Evolutionary conservation across 352 stramenopile genomes (phyloP).

Genomic region (Thalassiosira exigua): DNA sequence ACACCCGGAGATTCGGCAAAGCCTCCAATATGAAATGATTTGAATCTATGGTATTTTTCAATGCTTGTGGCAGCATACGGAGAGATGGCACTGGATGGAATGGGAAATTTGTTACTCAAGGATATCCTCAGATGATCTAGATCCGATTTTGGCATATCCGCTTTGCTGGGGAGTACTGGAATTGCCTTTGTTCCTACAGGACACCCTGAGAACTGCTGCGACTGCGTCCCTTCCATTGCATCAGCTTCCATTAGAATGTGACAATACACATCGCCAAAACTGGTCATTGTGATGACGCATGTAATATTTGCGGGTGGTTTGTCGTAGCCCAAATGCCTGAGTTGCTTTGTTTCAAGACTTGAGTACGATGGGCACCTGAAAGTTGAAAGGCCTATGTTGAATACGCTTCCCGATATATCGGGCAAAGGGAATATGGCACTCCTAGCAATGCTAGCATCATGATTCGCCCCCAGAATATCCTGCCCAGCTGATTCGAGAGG

Average conservation of each 20-base stretch:
- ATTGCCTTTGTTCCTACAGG: constrained; percentile 47
- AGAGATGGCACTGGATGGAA: constrained; percentile 44
- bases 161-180: constrained; percentile 13
- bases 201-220: constrained; percentile 24
- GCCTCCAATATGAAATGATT: constrained; percentile 14
- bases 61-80: constrained; percentile 8
- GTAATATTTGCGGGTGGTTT: constrained; percentile 33
- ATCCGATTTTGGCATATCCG: neutral
- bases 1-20: no score
- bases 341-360: constrained; percentile 14
- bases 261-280: constrained; percentile 75
- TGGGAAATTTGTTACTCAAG: constrained; percentile 53
- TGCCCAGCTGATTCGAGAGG: constrained; percentile 60
- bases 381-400: constrained; percentile 64
- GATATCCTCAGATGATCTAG: constrained; percentile 16
- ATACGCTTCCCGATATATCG: constrained; percentile 58
- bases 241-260: constrained; percentile 67
- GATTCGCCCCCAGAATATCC: constrained; percentile 34
- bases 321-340: constrained; percentile 41
- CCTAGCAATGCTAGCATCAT: constrained; percentile 58
- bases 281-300: constrained; percentile 69
- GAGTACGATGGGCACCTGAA: constrained; percentile 42
- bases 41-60: constrained; percentile 11
- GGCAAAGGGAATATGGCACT: constrained; percentile 66
- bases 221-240: constrained; percentile 24